A percentile compares a stretch with the other conserved stretches of the same genome.
Conservation (phyloP, 1,284 basidiomycete genomes). For the Cutaneotrichosporon sp. region DNA sequence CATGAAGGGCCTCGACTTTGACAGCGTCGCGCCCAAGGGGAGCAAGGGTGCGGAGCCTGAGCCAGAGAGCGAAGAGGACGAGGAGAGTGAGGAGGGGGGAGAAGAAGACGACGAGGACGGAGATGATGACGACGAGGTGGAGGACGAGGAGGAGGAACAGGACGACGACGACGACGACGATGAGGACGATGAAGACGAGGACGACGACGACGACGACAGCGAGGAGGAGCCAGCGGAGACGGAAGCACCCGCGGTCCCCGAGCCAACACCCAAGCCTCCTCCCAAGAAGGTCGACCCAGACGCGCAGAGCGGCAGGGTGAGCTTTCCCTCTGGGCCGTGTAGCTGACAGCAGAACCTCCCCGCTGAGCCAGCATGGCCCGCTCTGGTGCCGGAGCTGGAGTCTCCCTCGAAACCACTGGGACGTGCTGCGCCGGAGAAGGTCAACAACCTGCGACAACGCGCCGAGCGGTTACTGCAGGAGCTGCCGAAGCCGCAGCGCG, state of each 20-base stretch:
- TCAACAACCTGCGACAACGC: slow-evolving; percentile 32
- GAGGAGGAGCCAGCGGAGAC: slow-evolving; percentile 26
- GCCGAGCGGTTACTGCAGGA: slow-evolving; percentile 29
- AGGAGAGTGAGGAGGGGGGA: slow-evolving; percentile 25
- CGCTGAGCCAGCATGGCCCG: slow-evolving; percentile 27
- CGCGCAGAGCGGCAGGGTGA: slow-evolving; percentile 27
- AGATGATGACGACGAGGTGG: slow-evolving; percentile 40
- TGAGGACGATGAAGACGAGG: slow-evolving; percentile 20
- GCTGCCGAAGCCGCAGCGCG: slow-evolving; percentile 33
- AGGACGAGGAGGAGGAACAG: slow-evolving; percentile 33
- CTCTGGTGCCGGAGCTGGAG: slow-evolving; percentile 30
- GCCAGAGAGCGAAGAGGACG: slow-evolving; percentile 24
- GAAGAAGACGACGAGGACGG: slow-evolving; percentile 41
- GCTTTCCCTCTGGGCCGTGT: not conserved
- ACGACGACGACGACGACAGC: slow-evolving; percentile 26
- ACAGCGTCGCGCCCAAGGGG: slow-evolving; percentile 20
- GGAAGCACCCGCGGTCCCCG: not conserved
- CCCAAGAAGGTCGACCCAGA: slow-evolving; percentile 33
- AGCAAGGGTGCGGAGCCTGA: slow-evolving; percentile 28
- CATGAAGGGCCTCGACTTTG: slow-evolving; percentile 56
- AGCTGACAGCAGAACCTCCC: slow-evolving; percentile 28
- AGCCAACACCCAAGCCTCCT: slow-evolving; percentile 7
- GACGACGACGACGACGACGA: slow-evolving; percentile 35
- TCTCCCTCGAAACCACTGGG: slow-evolving; percentile 21
- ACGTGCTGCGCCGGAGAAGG: slow-evolving; percentile 10